phyloP scores from a whole-genome alignment of 1,284 basidiomycete genomes.

The Trichosporon asahii region DNA sequence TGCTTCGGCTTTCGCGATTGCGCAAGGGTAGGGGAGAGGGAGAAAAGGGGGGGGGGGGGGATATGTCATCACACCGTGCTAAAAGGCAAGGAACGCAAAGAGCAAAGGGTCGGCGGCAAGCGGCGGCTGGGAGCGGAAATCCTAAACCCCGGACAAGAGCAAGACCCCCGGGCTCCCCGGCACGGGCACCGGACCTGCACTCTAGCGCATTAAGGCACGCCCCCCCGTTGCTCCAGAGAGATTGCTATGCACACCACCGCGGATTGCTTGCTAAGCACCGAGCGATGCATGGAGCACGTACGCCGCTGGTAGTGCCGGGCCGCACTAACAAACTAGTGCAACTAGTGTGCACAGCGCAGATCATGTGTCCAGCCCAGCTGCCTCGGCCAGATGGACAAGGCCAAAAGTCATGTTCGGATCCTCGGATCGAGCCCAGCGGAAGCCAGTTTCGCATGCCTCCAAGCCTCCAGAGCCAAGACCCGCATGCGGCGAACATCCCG shows the following conservation, averaged over 20 bases:
- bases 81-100: too few relatives aligned
- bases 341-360: background rate
- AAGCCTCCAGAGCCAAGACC: background rate
- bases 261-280: background rate
- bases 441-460: background rate
- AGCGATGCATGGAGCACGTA: too few relatives aligned
- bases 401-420: background rate
- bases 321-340: background rate
- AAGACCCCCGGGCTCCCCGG: background rate
- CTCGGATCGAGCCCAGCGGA: background rate
- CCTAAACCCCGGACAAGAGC: too few relatives aligned
- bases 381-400: background rate
- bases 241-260: background rate
- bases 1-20: background rate
- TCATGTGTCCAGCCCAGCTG: background rate
- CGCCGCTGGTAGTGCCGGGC: too few relatives aligned
- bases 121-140: background rate
- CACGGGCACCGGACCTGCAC: background rate
- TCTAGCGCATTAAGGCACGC: background rate
- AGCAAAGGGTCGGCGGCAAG: background rate
- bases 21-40: background rate
- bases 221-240: background rate
- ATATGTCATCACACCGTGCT: background rate
- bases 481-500: background rate
- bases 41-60: background rate